Percentiles rank a stretch among this genome's conserved stretches.
phyloP scores from a whole-genome alignment of 768 basidiomycete genomes.

The Nidularia pulvinata region DNA sequence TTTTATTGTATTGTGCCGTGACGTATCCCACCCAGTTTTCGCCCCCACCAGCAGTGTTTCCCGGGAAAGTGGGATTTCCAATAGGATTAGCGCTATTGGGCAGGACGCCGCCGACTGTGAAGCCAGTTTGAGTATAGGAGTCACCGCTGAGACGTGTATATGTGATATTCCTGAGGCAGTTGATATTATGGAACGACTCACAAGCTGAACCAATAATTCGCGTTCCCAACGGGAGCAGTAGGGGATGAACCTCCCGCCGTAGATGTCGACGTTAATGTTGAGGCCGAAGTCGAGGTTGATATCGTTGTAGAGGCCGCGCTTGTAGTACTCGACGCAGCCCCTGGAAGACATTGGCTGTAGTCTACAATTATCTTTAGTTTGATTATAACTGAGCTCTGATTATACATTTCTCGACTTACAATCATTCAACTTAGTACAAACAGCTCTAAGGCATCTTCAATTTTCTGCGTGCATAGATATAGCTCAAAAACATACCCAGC shows the following conservation, averaged over 20 bases:
- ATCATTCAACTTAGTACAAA: constrained; percentile 21
- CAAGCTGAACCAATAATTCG: constrained; percentile 62
- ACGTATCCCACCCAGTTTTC: constrained; percentile 61
- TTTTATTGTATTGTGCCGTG: constrained; percentile 51
- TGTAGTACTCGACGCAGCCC: constrained; percentile 6
- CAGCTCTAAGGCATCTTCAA: constrained; percentile 5
- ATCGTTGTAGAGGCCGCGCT: neutral
- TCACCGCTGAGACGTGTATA: constrained; percentile 44
- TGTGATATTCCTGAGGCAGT: neutral
- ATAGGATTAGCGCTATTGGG: constrained; percentile 46
- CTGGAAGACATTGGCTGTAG: constrained; percentile 39
- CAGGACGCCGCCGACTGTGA: constrained; percentile 33
- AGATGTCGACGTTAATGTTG: too few species aligned
- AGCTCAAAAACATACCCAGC: constrained; percentile 22
- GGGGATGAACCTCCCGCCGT: neutral
- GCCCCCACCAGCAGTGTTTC: constrained; percentile 52
- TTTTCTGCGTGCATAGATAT: neutral
- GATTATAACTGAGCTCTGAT: neutral
- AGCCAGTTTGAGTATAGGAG: constrained; percentile 62
- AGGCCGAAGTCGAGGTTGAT: too few species aligned
- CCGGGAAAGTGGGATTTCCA: constrained; percentile 55
- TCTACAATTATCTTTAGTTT: constrained; percentile 14
- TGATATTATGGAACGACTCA: constrained; percentile 14
- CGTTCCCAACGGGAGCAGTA: constrained; percentile 1
- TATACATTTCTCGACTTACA: constrained; percentile 17